phyloP scores from a whole-genome alignment of 2,329 filamentous ascomycete species.

The Colletotrichum sp. region DNA sequence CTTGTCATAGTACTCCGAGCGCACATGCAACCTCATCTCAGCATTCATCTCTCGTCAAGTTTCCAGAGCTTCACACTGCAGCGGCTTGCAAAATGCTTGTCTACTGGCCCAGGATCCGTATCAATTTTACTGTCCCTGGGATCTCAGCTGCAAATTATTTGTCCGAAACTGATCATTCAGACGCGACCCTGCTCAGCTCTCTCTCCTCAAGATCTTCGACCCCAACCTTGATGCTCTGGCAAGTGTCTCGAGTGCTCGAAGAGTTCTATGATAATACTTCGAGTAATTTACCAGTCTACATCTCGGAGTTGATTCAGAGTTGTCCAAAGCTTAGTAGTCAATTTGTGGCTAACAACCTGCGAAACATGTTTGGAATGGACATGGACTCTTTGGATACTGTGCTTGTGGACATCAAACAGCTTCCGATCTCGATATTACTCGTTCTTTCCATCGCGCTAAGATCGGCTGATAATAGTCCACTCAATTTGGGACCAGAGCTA shows the following conservation, averaged over 20 bases:
- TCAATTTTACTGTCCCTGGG: not conserved
- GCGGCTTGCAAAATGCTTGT: slow-evolving; percentile 1
- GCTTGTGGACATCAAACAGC: not conserved
- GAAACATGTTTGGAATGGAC: not conserved
- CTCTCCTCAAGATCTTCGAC: not conserved
- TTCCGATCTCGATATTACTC: not conserved
- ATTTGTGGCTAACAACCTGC: not conserved
- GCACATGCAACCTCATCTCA: not conserved
- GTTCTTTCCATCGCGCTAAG: not conserved
- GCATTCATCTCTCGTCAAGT: not conserved
- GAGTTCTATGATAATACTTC: not conserved
- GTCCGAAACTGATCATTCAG: not conserved
- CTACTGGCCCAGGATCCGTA: slow-evolving; percentile 1
- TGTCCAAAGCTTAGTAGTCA: not conserved
- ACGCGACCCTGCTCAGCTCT: not conserved
- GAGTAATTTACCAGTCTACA: not conserved
- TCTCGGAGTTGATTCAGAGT: not conserved
- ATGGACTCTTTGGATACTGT: not conserved
- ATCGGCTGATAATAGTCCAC: not conserved
- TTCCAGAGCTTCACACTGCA: slow-evolving; percentile 4
- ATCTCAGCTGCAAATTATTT: not conserved
- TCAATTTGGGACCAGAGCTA: not conserved
- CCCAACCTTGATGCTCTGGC: not conserved
- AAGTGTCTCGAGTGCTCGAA: not conserved
- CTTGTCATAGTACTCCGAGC: not conserved